Evolutionary conservation across 179 eudicot species (phyloP).

Genomic region (Silene coronaria): DNA sequence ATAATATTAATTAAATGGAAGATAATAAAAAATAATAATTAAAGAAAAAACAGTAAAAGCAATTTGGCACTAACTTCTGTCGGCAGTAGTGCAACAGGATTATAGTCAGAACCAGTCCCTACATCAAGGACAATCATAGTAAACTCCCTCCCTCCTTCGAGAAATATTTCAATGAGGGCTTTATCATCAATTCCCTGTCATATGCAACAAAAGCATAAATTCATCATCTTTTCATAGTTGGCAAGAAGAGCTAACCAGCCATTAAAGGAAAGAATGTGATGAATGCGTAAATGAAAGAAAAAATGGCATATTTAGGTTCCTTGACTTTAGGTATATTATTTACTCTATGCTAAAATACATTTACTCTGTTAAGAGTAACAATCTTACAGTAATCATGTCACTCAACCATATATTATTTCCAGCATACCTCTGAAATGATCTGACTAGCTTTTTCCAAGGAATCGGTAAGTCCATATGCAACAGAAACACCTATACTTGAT

Average conservation of each 20-base stretch:
- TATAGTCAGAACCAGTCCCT: slow-evolving; percentile 52
- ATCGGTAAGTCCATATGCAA: slow-evolving; percentile 82
- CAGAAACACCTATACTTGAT: slow-evolving; percentile 88
- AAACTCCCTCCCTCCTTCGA: slow-evolving; percentile 83
- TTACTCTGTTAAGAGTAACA: not conserved
- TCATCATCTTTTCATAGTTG: not conserved
- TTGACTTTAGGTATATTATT: not conserved
- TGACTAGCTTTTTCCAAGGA: slow-evolving; percentile 54
- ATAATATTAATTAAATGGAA: not conserved
- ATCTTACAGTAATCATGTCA: not conserved
- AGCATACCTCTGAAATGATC: slow-evolving; percentile 55
- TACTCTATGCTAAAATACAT: not conserved
- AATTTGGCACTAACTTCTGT: slow-evolving; percentile 54
- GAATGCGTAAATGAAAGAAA: not conserved
- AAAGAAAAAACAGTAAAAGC: not conserved
- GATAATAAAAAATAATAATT: not conserved
- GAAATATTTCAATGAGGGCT: slow-evolving; percentile 73
- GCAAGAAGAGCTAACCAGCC: not conserved
- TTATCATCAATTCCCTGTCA: slow-evolving; percentile 77
- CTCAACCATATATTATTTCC: not conserved
- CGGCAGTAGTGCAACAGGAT: slow-evolving; percentile 69
- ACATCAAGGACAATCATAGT: slow-evolving; percentile 86
- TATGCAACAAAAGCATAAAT: not conserved
- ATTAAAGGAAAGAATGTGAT: not conserved
- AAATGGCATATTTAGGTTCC: not conserved